Percentiles rank a stretch among this genome's conserved stretches.
phyloP scores from a whole-genome alignment of 116 monocot genomes.

The Posidonia oceanica region DNA sequence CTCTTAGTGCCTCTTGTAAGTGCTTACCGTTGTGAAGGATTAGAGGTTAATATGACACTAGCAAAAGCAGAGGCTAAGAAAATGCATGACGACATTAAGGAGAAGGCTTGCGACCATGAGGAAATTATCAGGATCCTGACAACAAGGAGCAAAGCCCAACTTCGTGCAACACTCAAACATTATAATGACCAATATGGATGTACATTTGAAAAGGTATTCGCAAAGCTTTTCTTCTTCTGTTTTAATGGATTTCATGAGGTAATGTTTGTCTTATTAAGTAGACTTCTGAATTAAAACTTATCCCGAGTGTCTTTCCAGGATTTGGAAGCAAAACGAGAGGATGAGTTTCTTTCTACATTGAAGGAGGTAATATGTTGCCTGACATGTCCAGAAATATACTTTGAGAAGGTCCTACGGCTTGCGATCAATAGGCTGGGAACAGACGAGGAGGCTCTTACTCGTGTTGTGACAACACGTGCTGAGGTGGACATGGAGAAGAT shows the following conservation, averaged over 20 bases:
- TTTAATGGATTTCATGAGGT: not conserved
- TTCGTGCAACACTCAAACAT: conserved; percentile 58
- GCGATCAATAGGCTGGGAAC: conserved; percentile 29
- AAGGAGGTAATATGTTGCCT: not conserved
- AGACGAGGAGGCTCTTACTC: conserved; percentile 38
- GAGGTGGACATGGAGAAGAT: conserved; percentile 41
- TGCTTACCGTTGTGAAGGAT: conserved; percentile 61
- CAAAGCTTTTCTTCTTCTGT: not conserved
- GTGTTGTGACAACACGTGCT: conserved; percentile 39
- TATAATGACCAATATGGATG: conserved; percentile 52
- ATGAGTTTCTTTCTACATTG: conserved; percentile 6
- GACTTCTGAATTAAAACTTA: too few relatives aligned
- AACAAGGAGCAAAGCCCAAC: conserved; percentile 80
- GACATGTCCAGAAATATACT: conserved; percentile 11
- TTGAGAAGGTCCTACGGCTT: conserved; percentile 18
- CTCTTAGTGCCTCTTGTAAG: conserved; percentile 67
- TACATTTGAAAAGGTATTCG: conserved; percentile 47
- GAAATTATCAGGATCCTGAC: conserved; percentile 66
- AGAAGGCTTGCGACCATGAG: conserved; percentile 52
- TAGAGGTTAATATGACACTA: conserved; percentile 42
- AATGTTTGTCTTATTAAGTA: too few relatives aligned
- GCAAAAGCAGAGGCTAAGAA: conserved; percentile 73
- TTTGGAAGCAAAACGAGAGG: conserved; percentile 4
- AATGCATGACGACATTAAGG: conserved; percentile 48
- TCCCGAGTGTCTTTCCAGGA: not conserved